Evolutionary conservation across 2,329 filamentous ascomycete genomes (phyloP).

Genomic region (Leptosphaerulina australis): DNA sequence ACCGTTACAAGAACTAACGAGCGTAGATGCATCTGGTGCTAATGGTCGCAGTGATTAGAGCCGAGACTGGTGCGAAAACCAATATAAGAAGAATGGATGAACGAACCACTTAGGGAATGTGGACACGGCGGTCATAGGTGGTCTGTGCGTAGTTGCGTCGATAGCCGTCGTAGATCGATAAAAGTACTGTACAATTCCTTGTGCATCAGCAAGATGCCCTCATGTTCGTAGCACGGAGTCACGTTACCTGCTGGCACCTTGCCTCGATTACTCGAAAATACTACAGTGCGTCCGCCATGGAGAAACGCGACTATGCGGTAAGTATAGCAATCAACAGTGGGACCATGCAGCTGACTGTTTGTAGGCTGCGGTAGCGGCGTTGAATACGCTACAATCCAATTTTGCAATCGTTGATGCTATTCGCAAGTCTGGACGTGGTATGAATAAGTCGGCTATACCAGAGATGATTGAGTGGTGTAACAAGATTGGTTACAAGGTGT

Average conservation of each 20-base stretch:
- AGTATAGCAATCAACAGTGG: slow-evolving; percentile 7
- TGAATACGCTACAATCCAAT: slow-evolving; percentile 82
- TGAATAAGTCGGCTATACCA: slow-evolving; percentile 77
- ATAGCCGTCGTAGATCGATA: too few relatives aligned
- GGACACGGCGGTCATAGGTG: slow-evolving; percentile 14
- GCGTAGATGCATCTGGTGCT: not conserved
- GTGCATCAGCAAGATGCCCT: slow-evolving; percentile 32
- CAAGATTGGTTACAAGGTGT: slow-evolving; percentile 75
- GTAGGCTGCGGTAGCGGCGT: slow-evolving; percentile 71
- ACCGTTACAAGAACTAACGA: not conserved
- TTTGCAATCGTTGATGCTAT: slow-evolving; percentile 77
- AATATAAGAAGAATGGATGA: slow-evolving; percentile 4
- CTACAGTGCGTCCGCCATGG: slow-evolving; percentile 33
- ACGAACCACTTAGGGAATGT: slow-evolving; percentile 1
- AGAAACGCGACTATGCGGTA: slow-evolving; percentile 46
- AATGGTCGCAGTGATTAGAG: not conserved
- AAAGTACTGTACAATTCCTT: slow-evolving; percentile 17
- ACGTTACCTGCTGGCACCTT: slow-evolving; percentile 23
- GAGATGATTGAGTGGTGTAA: slow-evolving; percentile 81
- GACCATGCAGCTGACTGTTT: slow-evolving; percentile 24
- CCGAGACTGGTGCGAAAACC: not conserved
- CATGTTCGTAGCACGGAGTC: slow-evolving; percentile 39
- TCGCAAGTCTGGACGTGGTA: slow-evolving; percentile 71
- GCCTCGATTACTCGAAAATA: slow-evolving; percentile 21
- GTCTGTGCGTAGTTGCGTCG: too few relatives aligned